Conservation (phyloP, 192 early-diverging fungal species). For the Backusella liffmaniae region DNA sequence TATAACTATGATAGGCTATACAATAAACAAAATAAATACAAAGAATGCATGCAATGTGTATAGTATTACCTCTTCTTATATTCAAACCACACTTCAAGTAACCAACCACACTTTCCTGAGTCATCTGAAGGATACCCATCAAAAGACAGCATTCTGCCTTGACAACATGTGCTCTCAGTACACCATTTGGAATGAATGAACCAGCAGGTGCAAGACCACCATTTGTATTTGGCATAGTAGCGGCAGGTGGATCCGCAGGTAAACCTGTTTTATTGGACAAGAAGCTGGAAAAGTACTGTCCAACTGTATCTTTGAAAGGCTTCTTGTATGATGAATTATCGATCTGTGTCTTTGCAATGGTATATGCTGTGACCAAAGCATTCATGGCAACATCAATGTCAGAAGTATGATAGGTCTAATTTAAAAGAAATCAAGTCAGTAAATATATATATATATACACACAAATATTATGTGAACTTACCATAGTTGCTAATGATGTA, state of each 20-base stretch:
- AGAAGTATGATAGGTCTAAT: conserved; percentile 46
- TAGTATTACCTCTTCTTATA: conserved; percentile 45
- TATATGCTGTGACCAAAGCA: conserved; percentile 37
- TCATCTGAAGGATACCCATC: conserved; percentile 46
- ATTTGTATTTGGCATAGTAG: background rate
- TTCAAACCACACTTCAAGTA: conserved; percentile 54
- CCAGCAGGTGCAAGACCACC: background rate
- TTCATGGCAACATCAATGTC: conserved; percentile 48
- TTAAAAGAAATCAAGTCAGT: background rate
- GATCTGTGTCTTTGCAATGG: conserved; percentile 49
- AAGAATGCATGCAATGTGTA: background rate
- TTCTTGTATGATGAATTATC: conserved; percentile 42
- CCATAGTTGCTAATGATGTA: conserved; percentile 25
- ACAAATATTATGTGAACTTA: background rate
- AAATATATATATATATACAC: too few relatives aligned
- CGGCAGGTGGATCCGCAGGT: conserved; percentile 13
- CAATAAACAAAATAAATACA: background rate
- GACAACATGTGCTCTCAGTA: conserved; percentile 49
- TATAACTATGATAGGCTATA: conserved; percentile 53
- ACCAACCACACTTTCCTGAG: conserved; percentile 48
- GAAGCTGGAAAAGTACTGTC: conserved; percentile 40
- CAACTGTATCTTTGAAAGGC: conserved; percentile 23
- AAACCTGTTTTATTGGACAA: conserved; percentile 28
- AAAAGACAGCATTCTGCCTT: conserved; percentile 50
- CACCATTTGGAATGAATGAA: conserved; percentile 47